Base-by-base conservation (phyloP, 2,329 filamentous ascomycete genomes). In the Chaetomiaceae sp. region DNA sequence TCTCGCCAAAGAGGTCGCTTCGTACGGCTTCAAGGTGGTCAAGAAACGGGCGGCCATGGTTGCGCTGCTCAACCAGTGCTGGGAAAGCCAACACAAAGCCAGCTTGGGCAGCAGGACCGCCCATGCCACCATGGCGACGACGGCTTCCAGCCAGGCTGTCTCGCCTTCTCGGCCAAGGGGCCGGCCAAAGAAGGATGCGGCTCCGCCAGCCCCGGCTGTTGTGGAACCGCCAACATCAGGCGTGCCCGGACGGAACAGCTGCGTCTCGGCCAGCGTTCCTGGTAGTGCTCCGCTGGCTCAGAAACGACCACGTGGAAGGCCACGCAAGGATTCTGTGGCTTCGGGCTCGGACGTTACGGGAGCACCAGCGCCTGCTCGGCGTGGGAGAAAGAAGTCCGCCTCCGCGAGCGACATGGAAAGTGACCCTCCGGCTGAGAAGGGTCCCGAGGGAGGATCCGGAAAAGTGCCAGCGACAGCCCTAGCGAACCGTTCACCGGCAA, bases 21-120 rank as follows among this genome's bases (percentile, higher is more conserved):
- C 75, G 0, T 90, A 83, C 63, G 86, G 85, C 0, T 91, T 91
- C 69, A 91, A 91, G 64, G 73, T 84, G 1, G 72, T 91, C 27
- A 88, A 84, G 65, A 81, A 75, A 51, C 78, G 88, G 17, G 75
- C 78, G 45, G 81, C 82, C 8, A 89, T 89, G 84, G 83, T 91
- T 56, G 74, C 81, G 1, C 68, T 90, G 11, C 71, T 91, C 12
- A 74, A 87, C 47, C 80, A 83, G 63, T 91, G 88, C 66, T 91
- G 87, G 86, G 70, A 79, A 59, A 83, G 81, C 53, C 82, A 82
- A 64, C 70, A 76, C 19, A 61, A 64, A 12, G n/a, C 47, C 6
- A 45, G 39, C 1, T 44, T 49, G 43, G 55, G 40, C 22, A 53
- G 42, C 8, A 52, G 20, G 15, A 19, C 51, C 31, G 39, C 22